Base-by-base conservation (phyloP, 1,139 yeast genomes). In the Pneumocystis oryctolagi region DNA sequence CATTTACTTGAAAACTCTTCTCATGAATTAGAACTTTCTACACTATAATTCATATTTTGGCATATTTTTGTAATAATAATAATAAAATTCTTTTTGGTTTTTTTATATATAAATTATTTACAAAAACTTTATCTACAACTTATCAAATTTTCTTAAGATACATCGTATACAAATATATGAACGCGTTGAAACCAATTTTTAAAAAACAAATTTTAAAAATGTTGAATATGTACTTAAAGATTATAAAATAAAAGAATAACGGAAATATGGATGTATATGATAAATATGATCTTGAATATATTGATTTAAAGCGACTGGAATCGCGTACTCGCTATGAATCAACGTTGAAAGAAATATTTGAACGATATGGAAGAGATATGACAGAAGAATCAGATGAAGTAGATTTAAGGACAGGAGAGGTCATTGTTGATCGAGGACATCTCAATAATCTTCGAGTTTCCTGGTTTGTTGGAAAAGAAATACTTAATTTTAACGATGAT, bases 231-330 rank as follows among this genome's bases (percentile, higher is more conserved):
- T 3, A 47, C n/a, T 25, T 47, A 9, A 47, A 47, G 9, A 4
- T 1, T 12, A 25, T 25, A 25, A 28, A 47, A 47, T 47, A 47
- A 18, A 3, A 20, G 30, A 18, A 47, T 47, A 47, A 8, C 1
- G 6, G 20, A 20, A 47, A 25, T 14, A 47, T 47, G 30, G 25
- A 14, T 28, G 28, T 28, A 25, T 47, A 25, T 47, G 31, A 47
- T 47, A 12, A n/a, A 25, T 47, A 47, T 47, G 55, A 47, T 47
- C 55, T 28, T 12, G 55, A 47, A 25, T 47, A 47, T 47, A 47
- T 47, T 14, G 79, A 80, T 3, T 76, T 78, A 59, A 73, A 60
- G 30, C 59, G 59, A 9, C 59, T 20, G 42, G 42, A 57, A 57
- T 57, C 59, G 18, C 40, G 59, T 18, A 39, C 42, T 5, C 59